phyloP scores from a whole-genome alignment of 768 basidiomycete genomes.

The Lyophyllum semitale region DNA sequence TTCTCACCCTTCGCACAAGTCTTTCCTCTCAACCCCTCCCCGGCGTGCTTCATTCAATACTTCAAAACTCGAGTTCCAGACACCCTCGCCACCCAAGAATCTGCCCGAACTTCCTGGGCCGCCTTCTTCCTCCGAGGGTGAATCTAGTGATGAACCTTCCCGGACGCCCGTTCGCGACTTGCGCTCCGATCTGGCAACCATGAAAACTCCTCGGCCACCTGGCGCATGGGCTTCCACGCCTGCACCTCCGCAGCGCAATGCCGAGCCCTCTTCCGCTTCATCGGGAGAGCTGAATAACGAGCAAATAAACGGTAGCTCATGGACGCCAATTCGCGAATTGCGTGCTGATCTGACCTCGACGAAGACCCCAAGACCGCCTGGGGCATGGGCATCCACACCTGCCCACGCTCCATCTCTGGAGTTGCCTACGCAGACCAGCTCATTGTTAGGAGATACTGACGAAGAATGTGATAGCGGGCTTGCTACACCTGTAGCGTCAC shows the following conservation, averaged over 20 bases:
- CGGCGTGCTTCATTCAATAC: constrained; percentile 39
- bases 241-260: constrained; percentile 8
- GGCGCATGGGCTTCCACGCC: constrained; percentile 38
- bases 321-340: constrained; percentile 6
- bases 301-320: not conserved
- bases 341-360: constrained; percentile 13
- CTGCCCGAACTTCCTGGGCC: constrained; percentile 70
- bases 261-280: not conserved
- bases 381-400: constrained; percentile 38
- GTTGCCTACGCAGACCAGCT: constrained; percentile 9
- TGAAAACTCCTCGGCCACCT: constrained; percentile 49
- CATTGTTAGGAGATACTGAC: constrained; percentile 22
- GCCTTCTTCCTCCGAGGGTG: constrained; percentile 55
- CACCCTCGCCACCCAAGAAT: constrained; percentile 62
- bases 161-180: constrained; percentile 14
- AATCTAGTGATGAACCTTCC: constrained; percentile 24
- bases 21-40: constrained; percentile 47
- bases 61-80: constrained; percentile 53
- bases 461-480: constrained; percentile 34
- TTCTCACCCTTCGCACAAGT: constrained; percentile 12
- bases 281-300: not conserved
- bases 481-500: constrained; percentile 49
- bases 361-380: constrained; percentile 35
- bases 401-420: constrained; percentile 13
- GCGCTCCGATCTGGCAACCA: constrained; percentile 24